Conservation (phyloP, 306 rosid species). For the Parietaria judaica region DNA sequence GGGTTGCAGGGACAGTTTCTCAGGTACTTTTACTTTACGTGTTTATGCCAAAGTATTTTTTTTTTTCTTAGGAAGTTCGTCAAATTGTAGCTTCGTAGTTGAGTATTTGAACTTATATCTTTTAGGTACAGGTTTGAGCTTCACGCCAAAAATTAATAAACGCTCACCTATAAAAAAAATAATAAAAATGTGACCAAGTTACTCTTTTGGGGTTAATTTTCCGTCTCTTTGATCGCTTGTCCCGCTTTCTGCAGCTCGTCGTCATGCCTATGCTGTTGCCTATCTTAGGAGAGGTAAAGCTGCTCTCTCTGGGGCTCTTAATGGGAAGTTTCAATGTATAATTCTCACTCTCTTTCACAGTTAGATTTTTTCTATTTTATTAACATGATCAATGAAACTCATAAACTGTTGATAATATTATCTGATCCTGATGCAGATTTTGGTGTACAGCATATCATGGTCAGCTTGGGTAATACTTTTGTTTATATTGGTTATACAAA, state of each 20-base stretch:
- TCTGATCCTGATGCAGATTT: conserved; percentile 40
- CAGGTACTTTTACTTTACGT: conserved; percentile 33
- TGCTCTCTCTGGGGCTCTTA: conserved; percentile 62
- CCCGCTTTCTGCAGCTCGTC: conserved; percentile 38
- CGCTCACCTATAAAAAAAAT: too few relatives aligned
- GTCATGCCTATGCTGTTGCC: conserved; percentile 65
- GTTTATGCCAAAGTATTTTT: background rate
- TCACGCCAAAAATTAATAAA: too few relatives aligned
- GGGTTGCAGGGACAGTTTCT: conserved; percentile 51
- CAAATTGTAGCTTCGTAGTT: too few relatives aligned
- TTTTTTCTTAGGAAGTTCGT: too few relatives aligned
- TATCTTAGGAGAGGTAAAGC: conserved; percentile 53
- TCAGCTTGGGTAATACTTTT: conserved; percentile 62
- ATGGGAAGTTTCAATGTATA: conserved; percentile 46
- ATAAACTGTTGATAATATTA: conserved; percentile 4
- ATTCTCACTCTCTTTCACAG: background rate
- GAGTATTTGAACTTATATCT: too few relatives aligned
- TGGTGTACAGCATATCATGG: conserved; percentile 62
- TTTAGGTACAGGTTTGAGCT: too few relatives aligned
- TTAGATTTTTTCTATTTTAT: background rate
- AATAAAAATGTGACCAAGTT: too few relatives aligned
- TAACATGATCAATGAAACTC: background rate
- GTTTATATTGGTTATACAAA: background rate
- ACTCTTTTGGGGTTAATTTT: too few relatives aligned
- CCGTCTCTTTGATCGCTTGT: too few relatives aligned